These are phyloP conservation scores for Forsythia viridissima DNA, from an alignment of 257 asterid genomes.

Conservation along the genomic window DNA sequence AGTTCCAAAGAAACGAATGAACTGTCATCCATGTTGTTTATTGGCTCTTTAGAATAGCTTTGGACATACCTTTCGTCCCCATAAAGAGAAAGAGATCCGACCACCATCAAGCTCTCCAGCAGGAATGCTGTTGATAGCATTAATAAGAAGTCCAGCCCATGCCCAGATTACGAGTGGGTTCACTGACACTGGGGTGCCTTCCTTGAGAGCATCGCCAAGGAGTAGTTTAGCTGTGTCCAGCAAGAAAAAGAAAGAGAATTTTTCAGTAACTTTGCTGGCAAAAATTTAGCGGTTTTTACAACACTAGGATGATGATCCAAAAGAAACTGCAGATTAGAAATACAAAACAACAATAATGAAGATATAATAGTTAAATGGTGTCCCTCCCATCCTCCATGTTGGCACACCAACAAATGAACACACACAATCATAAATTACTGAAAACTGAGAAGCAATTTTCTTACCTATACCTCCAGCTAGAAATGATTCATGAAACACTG, in stretches of 20 bases:
- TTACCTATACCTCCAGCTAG: conserved; percentile 92
- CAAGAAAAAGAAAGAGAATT: conserved; percentile 4
- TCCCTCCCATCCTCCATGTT: conserved; percentile 8
- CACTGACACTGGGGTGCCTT: conserved; percentile 76
- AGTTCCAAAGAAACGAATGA: background rate
- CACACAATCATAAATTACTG: background rate
- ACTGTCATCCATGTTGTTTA: background rate
- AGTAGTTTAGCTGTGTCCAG: conserved; percentile 74
- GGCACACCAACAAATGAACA: background rate
- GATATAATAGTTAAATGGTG: background rate
- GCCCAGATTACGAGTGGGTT: conserved; percentile 93
- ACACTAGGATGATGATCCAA: background rate
- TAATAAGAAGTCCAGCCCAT: conserved; percentile 91
- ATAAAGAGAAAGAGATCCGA: conserved; percentile 79
- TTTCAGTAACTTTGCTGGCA: conserved; percentile 3
- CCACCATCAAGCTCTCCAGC: conserved; percentile 99
- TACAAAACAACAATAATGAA: background rate
- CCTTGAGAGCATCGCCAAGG: conserved; percentile 87
- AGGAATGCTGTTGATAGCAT: conserved; percentile 93
- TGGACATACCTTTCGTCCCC: conserved; percentile 90
- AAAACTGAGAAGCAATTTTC: background rate
- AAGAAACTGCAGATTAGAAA: background rate
- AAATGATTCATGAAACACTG: conserved; percentile 89
- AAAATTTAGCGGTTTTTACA: background rate
- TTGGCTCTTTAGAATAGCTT: conserved; percentile 4